phyloP scores from a whole-genome alignment of 495 filamentous ascomycete genomes.

The Ascobolus immersus region DNA sequence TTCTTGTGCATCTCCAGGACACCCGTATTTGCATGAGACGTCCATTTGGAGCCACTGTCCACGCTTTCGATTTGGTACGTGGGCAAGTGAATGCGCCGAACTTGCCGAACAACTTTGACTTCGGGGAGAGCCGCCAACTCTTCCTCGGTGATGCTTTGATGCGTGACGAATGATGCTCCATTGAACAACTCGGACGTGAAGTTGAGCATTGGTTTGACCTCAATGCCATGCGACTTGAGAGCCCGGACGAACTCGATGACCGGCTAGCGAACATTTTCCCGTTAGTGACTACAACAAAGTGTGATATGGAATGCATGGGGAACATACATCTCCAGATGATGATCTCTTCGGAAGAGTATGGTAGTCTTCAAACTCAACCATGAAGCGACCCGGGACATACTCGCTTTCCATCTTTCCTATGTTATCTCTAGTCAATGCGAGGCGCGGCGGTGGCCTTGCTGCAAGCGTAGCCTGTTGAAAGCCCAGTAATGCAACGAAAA shows the following conservation, averaged over 20 bases:
- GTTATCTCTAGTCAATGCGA: too few species aligned
- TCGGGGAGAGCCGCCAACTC: slow-evolving; percentile 8
- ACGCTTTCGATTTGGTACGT: slow-evolving; percentile 7
- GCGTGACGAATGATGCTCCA: slow-evolving; percentile 10
- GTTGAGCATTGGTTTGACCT: slow-evolving; percentile 10
- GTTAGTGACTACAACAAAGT: neutral
- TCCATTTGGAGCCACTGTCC: too few species aligned
- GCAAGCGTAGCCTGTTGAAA: too few species aligned
- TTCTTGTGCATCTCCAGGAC: slow-evolving; percentile 11
- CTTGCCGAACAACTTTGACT: slow-evolving; percentile 9
- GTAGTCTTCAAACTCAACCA: slow-evolving; percentile 12
- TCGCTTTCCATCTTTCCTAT: too few species aligned
- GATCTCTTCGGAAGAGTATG: too few species aligned
- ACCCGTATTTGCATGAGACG: slow-evolving; percentile 12
- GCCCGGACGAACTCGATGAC: slow-evolving; percentile 6
- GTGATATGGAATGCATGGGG: too few species aligned
- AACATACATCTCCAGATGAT: slow-evolving; percentile 8
- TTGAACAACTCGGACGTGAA: slow-evolving; percentile 11
- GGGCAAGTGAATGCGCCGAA: slow-evolving; percentile 6
- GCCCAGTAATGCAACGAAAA: too few species aligned
- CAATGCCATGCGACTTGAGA: slow-evolving; percentile 8
- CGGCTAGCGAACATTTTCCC: slow-evolving; percentile 5
- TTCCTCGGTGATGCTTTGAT: slow-evolving; percentile 4
- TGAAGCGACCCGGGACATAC: slow-evolving; percentile 11
- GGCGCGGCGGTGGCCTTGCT: too few species aligned